Percentiles rank a stretch among this genome's conserved stretches.
These are phyloP conservation scores for Teratosphaeria nubilosa DNA, from an alignment of 2,329 filamentous ascomycete species.

Conservation along the genomic window DNA sequence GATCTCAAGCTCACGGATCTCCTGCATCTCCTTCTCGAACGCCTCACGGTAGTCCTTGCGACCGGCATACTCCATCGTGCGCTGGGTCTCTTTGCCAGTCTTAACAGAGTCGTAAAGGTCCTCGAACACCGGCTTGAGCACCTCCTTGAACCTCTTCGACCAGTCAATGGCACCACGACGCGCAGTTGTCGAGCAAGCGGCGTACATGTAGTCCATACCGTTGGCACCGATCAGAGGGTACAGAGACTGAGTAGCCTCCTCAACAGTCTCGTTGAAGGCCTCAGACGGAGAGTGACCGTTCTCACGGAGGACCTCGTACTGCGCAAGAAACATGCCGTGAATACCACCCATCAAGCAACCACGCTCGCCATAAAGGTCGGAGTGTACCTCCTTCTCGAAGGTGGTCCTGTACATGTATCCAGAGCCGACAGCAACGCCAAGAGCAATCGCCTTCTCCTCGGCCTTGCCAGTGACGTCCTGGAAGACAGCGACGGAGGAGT, in stretches of 20 bases:
- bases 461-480: constrained; percentile 98
- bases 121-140: constrained; percentile 98
- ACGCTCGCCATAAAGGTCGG: constrained; percentile 98
- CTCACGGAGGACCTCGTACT: constrained; percentile 99
- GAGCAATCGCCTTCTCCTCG: constrained; percentile 92
- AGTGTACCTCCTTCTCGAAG: constrained; percentile 99
- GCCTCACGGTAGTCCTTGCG: constrained; percentile 92
- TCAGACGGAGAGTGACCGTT: constrained; percentile 94
- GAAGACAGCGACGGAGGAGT: constrained; percentile 96
- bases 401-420: constrained; percentile 99
- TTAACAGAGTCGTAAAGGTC: constrained; percentile 88
- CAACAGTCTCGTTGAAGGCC: constrained; percentile 99
- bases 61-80: constrained; percentile 94
- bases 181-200: constrained; percentile 96
- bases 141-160: constrained; percentile 94
- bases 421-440: constrained; percentile 92
- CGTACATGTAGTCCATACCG: constrained; percentile 99
- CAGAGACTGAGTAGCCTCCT: constrained; percentile 96
- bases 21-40: constrained; percentile 97
- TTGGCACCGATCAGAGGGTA: constrained; percentile 96
- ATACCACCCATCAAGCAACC: constrained; percentile 99
- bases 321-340: constrained; percentile 99
- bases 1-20: constrained; percentile 97
- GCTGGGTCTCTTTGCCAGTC: constrained; percentile 87
- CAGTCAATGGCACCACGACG: constrained; percentile 98